Evolutionary conservation across 1,284 basidiomycete genomes (phyloP).

Genomic region (Trametes pubescens): DNA sequence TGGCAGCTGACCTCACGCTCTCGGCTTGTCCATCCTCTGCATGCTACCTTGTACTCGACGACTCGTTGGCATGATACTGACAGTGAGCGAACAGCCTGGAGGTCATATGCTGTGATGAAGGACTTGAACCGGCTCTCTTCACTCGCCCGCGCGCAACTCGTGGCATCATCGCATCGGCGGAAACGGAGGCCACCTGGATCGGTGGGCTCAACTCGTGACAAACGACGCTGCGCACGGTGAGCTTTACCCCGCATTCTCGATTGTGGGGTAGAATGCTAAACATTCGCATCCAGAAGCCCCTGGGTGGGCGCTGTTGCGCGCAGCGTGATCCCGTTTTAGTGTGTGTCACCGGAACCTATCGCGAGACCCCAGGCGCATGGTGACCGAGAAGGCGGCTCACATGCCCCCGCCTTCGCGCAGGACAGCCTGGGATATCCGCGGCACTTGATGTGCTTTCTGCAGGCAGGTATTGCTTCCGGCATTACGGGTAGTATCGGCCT

Average conservation of each 20-base stretch:
- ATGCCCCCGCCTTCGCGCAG: background rate
- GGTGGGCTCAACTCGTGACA: conserved; percentile 11
- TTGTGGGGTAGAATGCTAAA: background rate
- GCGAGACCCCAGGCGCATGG: background rate
- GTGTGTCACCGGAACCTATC: conserved; percentile 1
- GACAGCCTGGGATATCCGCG: background rate
- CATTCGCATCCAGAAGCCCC: conserved; percentile 1
- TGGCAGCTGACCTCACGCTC: conserved; percentile 10
- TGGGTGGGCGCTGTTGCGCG: background rate
- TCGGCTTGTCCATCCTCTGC: background rate
- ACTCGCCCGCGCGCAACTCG: background rate
- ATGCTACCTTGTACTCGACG: too few species aligned
- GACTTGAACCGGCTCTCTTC: background rate
- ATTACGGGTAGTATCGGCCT: too few species aligned
- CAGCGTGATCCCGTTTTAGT: conserved; percentile 8
- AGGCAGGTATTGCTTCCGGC: too few species aligned
- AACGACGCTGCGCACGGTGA: background rate
- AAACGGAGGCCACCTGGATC: conserved; percentile 9
- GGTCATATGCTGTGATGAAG: too few species aligned
- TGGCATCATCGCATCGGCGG: background rate
- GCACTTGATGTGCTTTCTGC: too few species aligned
- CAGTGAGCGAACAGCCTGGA: too few species aligned
- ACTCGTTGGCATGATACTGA: too few species aligned
- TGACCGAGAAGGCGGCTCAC: conserved; percentile 2
- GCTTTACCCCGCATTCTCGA: background rate